Evolutionary conservation across 192 early-diverging fungal genomes (phyloP), one percentile per base, ranked within the genome.

Genomic region (Umbelopsis vinacea): DNA sequence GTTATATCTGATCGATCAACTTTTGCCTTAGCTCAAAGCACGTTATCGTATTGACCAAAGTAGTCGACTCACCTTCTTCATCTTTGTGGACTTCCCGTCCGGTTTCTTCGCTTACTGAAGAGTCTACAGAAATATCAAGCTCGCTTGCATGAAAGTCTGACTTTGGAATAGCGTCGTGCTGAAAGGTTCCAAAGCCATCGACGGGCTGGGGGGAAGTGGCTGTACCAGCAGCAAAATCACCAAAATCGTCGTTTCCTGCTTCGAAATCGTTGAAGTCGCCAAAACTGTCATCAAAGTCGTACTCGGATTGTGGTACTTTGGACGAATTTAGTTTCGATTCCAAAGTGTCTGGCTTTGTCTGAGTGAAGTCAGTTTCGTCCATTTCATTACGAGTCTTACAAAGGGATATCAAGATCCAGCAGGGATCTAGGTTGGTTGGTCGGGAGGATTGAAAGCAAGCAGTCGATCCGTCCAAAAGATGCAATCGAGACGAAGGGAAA

Each of bases 191-290:
- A 63, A 37, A 19, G 23, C 6, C 29, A 26, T 35, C 33, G 23
- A 37, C 26, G 17, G 26, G 26, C 17, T 63, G 15, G 12, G 33
- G 12, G 19, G 33, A 29, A 29, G 23, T 26, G 2, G 57, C 57
- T 63, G 57, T 37, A 14, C 57, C 57, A 63, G 57, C 33, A 37
- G 33, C 57, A 14, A 63, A 63, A 63, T 63, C 57, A n/a, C 26
- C 57, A 63, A 63, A 63, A 63, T 63, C 57, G 15, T 37, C 57
- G 19, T 63, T 29, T 63, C 33, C 57, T 29, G 4, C 33, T 17
- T 17, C 57, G 14, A 63, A 63, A 7, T 63, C 29, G 33, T 63
- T 37, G 57, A 63, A 63, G 15, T 63, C 33, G 5, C 33, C 57
- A 37, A 63, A 63, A 19, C 15, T 35, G 57, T 63, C 33, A 63